These are phyloP conservation scores for Tylopilus felleus DNA, from an alignment of 768 basidiomycete genomes.

Conservation along the genomic window DNA sequence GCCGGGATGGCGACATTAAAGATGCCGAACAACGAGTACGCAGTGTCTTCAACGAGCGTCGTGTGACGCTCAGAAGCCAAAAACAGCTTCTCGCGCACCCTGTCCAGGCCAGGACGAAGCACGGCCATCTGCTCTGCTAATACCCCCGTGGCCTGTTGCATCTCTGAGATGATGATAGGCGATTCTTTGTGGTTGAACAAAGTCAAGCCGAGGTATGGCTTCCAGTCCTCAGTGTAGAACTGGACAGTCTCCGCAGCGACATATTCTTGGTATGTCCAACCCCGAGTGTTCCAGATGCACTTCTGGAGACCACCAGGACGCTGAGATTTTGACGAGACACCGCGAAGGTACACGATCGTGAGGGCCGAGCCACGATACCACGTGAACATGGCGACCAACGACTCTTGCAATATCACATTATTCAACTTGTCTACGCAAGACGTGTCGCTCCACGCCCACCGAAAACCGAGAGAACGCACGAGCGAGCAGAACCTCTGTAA, in stretches of 20 bases:
- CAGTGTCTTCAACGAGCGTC: background rate
- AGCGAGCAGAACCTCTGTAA: background rate
- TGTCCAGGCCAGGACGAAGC: background rate
- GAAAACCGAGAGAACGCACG: background rate
- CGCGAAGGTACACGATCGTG: constrained; percentile 1
- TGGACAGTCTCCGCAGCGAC: background rate
- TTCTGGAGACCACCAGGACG: background rate
- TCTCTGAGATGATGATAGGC: background rate
- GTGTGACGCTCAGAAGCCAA: background rate
- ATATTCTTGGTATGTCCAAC: background rate
- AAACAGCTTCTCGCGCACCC: background rate
- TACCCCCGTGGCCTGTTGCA: background rate
- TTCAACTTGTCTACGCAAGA: constrained; percentile 3
- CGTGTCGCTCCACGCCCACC: background rate
- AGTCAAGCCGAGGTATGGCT: background rate
- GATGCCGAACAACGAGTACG: background rate
- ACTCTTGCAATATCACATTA: background rate
- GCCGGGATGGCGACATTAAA: background rate
- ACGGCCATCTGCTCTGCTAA: background rate
- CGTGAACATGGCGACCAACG: constrained; percentile 5
- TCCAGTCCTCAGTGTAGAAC: background rate
- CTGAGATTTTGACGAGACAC: background rate
- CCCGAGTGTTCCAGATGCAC: constrained; percentile 6
- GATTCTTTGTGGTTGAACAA: background rate
- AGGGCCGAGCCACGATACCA: constrained; percentile 1